Base-by-base conservation (phyloP, 352 stramenopile genomes). In the Globisporangium okanoganense region DNA sequence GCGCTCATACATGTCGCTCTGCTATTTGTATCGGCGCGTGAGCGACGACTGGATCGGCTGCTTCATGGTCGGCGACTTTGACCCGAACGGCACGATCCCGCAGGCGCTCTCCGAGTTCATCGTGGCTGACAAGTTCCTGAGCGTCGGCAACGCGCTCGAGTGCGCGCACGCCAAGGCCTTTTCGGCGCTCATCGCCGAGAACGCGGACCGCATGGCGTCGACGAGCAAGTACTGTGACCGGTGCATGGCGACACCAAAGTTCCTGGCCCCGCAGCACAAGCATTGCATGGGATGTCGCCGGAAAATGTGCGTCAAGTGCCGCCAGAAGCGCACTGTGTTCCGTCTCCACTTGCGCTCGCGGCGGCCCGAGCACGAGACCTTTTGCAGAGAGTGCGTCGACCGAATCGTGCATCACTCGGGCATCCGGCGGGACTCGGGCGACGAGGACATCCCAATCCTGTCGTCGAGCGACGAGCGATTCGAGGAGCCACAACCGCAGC, bases 21-120 rank as follows among this genome's bases (percentile, higher is more conserved):
- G 79, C 61, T 87, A 89, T 41, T 72, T 89, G 29, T 87, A 83
- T 53, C 72, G 74, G 6, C 64, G 82, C 60, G 67, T 86, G 4
- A 76, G 74, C 44, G 73, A 67, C 7, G 63, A 85, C 72, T 78
- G 68, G 71, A 61, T 85, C 18, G 75, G 70, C 31, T 86, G 77
- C 57, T 87, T 89, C 67, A 76, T 85, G 24, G 63, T 86, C 16
- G 79, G 79, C 10, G 73, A 69, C 53, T 77, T 70, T 9, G 70
- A 73, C 27, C 70, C 80, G 54, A 71, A 70, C 9, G 78, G 77
- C 14, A 65, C 51, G 4, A 47, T 86, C 4, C 73, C 76, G 4
- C 64, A 66, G 45, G 65, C 72, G 44, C 52, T 87, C 27, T 66
- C 71, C 47, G 72, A 80, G 35, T 79, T 75, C 40, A 58, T 84